Percentiles rank a stretch among this genome's conserved stretches.
Evolutionary conservation across 2,329 filamentous ascomycete genomes (phyloP).

Genomic region (Tolypocladium tundrense): DNA sequence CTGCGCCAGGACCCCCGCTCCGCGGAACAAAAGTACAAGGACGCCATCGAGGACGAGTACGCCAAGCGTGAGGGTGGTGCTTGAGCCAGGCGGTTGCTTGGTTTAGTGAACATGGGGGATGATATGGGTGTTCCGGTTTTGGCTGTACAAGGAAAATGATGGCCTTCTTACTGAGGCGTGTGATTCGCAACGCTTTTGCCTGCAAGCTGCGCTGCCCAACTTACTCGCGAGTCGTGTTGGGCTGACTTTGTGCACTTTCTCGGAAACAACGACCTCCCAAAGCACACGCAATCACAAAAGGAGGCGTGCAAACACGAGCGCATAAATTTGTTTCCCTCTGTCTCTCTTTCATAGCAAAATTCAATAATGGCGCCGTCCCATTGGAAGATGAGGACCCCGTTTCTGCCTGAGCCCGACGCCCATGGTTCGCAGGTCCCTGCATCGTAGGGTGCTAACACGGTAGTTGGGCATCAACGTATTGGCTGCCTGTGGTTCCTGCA

Average conservation of each 20-base stretch:
- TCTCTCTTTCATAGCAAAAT: neutral
- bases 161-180: neutral
- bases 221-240: neutral
- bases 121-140: neutral
- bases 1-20: constrained; percentile 57
- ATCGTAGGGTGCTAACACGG: neutral
- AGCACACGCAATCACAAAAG: too few species aligned
- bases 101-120: neutral
- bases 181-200: neutral
- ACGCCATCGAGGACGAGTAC: constrained; percentile 54
- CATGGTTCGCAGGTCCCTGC: neutral
- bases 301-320: neutral
- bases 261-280: neutral
- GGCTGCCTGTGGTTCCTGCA: constrained; percentile 1
- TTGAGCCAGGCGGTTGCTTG: constrained; percentile 17
- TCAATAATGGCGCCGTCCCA: neutral
- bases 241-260: neutral
- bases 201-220: neutral
- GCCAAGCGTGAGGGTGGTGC: constrained; percentile 53
- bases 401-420: neutral
- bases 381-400: neutral
- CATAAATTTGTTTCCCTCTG: neutral
- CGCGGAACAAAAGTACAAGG: constrained; percentile 45
- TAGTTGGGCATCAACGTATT: neutral
- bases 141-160: too few species aligned